Base-by-base conservation (phyloP, 2,329 filamentous ascomycete species). In the Aspergillus sp. region DNA sequence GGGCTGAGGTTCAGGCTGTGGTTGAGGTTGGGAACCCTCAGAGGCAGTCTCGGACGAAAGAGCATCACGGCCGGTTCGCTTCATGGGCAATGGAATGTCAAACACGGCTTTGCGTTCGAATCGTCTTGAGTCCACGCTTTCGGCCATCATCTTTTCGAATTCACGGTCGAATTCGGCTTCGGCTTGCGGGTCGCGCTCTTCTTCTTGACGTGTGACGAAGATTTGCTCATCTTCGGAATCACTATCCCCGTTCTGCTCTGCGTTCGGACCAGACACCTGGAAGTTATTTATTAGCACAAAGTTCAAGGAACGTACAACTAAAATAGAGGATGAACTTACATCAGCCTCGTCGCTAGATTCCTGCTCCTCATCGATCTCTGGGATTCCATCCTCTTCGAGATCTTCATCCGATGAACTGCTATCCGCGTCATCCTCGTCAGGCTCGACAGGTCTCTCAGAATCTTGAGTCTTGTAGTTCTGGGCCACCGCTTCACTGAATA, bases 121-220 rank as follows among this genome's bases (percentile, higher is more conserved):
- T 59, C 95, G 96, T 56, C 93, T 83, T 5, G 91, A 94, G 55
- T 98, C 93, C 58, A 95, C 73, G 70, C 91, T 96, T 67, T 98
- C 93, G 40, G 90, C 81, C 91, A 98, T 97, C 81, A 98, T 87
- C 68, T 95, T 96, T 32, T 93, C 90, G 65, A 95, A 93, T 68
- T 97, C 93, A 57, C 91, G 88, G 62, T 98, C 94, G 63, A 98
- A 98, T 34, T 98, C 93, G 6, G 91, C 93, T 60, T 98, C 93
- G 33, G 86, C 89, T 69, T 96, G 90, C 0, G 91, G 90, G 53
- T 98, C 90, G 44, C 90, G 78, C 56, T 91, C 81, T 62, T 96
- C 89, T 64, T 95, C 88, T 59, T 91, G 85, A 47, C 90, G 83
- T 36, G 89, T 94, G 38, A 98, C 91, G 35, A 96, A 80, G 54